These are phyloP conservation scores for Begonia fuchsioides DNA, from an alignment of 306 rosid genomes.

Conservation along the genomic window DNA sequence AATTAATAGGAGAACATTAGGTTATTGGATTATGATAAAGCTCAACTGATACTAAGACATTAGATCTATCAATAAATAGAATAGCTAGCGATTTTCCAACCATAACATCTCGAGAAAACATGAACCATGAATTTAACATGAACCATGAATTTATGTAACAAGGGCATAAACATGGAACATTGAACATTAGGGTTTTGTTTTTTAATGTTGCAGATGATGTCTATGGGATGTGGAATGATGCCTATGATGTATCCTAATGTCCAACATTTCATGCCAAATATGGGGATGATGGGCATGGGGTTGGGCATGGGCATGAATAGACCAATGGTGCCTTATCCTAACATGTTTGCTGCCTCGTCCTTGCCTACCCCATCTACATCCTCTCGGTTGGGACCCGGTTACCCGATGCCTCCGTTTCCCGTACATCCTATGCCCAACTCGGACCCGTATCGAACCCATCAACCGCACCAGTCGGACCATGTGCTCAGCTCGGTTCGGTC, in stretches of 20 bases:
- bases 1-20: too few relatives aligned
- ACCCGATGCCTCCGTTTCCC: conserved; percentile 41
- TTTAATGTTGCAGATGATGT: conserved; percentile 61
- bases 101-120: too few relatives aligned
- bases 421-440: conserved; percentile 35
- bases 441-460: conserved; percentile 37
- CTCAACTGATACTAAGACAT: too few relatives aligned
- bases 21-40: too few relatives aligned
- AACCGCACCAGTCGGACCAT: conserved; percentile 28
- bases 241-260: conserved; percentile 78
- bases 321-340: conserved; percentile 55
- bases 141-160: too few relatives aligned
- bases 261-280: conserved; percentile 51
- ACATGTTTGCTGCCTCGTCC: conserved; percentile 35
- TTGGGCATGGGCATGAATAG: conserved; percentile 54
- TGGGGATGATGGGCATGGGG: conserved; percentile 57
- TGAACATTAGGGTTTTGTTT: conserved; percentile 8
- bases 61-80: too few relatives aligned
- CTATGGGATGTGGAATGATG: conserved; percentile 73
- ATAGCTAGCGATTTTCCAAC: too few relatives aligned
- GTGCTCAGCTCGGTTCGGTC: conserved; percentile 22
- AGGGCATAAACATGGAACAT: background rate
- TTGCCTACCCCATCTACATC: conserved; percentile 32
- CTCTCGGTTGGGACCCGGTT: conserved; percentile 50
- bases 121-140: too few relatives aligned